A percentile compares a stretch with the other conserved stretches of the same genome.
Evolutionary conservation across 768 basidiomycete genomes (phyloP).

Genomic region (Coprinellus micaceus): DNA sequence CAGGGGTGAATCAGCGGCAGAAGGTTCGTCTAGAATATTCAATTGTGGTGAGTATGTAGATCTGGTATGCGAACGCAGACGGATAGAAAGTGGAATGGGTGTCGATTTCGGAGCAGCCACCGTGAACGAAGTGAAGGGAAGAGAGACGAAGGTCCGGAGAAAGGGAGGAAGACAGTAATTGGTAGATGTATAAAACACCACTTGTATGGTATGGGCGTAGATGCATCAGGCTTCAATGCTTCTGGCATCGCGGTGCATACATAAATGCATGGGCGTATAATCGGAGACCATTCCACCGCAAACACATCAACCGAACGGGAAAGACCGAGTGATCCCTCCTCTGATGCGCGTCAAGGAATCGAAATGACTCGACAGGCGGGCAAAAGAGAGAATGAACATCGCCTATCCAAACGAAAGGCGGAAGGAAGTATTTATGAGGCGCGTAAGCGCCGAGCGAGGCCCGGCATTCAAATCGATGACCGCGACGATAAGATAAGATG

Average conservation of each 20-base stretch:
- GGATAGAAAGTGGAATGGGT: not conserved
- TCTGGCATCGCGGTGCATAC: not conserved
- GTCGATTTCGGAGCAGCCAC: not conserved
- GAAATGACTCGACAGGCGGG: not conserved
- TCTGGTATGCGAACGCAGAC: not conserved
- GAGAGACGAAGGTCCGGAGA: not conserved
- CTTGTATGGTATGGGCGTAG: not conserved
- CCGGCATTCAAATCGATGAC: not conserved
- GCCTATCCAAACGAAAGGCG: not conserved
- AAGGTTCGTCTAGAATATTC: slow-evolving; percentile 7
- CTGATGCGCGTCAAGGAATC: not conserved
- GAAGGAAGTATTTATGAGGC: not conserved
- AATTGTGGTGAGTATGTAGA: not conserved
- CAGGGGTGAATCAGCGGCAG: slow-evolving; percentile 6
- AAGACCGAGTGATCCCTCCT: not conserved
- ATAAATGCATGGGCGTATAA: not conserved
- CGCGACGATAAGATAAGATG: not conserved
- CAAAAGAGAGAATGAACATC: not conserved
- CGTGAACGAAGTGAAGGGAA: not conserved
- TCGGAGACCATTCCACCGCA: not conserved
- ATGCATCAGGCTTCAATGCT: slow-evolving; percentile 6
- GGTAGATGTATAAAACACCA: not conserved
- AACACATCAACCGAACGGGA: not conserved
- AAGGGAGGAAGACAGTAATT: not conserved
- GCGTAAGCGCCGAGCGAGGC: not conserved